Evolutionary conservation across 768 basidiomycete species (phyloP).

Genomic region (Chalciporus sphaerocephalus): DNA sequence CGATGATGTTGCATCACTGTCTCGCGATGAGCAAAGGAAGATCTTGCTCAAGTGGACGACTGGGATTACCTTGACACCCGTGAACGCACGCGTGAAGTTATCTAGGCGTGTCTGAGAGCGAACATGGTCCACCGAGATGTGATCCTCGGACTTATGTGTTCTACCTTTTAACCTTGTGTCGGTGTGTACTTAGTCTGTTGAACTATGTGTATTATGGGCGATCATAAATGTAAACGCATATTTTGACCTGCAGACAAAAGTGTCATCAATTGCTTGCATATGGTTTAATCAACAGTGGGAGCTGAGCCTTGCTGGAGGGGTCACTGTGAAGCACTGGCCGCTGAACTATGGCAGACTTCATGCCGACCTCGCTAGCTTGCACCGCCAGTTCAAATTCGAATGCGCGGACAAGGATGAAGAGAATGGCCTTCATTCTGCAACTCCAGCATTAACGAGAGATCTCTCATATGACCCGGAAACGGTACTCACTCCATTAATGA

Average conservation of each 20-base stretch:
- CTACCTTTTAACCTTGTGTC: neutral
- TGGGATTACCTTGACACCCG: slow-evolving; percentile 35
- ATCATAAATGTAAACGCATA: neutral
- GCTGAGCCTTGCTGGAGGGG: slow-evolving; percentile 36
- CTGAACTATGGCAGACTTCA: slow-evolving; percentile 33
- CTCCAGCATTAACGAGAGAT: too few species aligned
- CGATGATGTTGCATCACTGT: slow-evolving; percentile 27
- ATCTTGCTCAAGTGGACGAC: slow-evolving; percentile 36
- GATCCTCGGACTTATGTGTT: neutral
- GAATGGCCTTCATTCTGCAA: slow-evolving; percentile 30
- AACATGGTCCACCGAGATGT: neutral
- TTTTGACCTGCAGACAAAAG: too few species aligned
- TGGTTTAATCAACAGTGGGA: slow-evolving; percentile 36
- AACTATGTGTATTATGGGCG: neutral
- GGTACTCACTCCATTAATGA: slow-evolving; percentile 54
- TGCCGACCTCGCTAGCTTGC: slow-evolving; percentile 38
- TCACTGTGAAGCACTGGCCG: slow-evolving; percentile 43
- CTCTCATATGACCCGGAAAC: too few species aligned
- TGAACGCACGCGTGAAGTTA: slow-evolving; percentile 24
- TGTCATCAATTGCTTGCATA: too few species aligned
- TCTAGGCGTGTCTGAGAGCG: slow-evolving; percentile 8
- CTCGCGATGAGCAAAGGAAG: slow-evolving; percentile 33
- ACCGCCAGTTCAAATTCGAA: slow-evolving; percentile 54
- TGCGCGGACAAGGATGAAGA: slow-evolving; percentile 48
- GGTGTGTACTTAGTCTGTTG: neutral